Conservation (phyloP, 2,329 filamentous ascomycete genomes). For the Scleromitrula shiraiana region DNA sequence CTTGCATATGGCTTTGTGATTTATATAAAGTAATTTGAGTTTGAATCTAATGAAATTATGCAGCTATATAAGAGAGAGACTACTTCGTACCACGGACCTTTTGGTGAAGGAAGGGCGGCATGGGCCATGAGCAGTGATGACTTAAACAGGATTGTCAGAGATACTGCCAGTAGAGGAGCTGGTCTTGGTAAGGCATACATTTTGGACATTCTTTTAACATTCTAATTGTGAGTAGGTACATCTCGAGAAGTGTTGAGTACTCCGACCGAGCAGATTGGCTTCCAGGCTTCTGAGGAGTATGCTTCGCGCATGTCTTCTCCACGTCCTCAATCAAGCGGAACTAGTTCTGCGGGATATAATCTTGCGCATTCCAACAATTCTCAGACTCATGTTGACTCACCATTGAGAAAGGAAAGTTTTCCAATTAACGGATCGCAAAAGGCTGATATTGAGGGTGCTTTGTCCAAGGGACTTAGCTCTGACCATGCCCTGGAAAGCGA, state of each 20-base stretch:
- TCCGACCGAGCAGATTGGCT: slow-evolving; percentile 85
- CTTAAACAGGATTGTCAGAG: slow-evolving; percentile 79
- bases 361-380: slow-evolving; percentile 37
- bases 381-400: slow-evolving; percentile 34
- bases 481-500: slow-evolving; percentile 37
- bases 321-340: slow-evolving; percentile 37
- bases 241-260: slow-evolving; percentile 58
- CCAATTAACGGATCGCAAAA: slow-evolving; percentile 26
- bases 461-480: slow-evolving; percentile 31
- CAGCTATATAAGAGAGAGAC: slow-evolving; percentile 60
- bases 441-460: slow-evolving; percentile 28
- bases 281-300: slow-evolving; percentile 79
- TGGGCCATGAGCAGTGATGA: slow-evolving; percentile 86
- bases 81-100: slow-evolving; percentile 37
- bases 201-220: slow-evolving; percentile 12
- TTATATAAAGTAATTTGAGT: not conserved
- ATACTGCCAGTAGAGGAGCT: slow-evolving; percentile 49
- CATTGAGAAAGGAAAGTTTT: slow-evolving; percentile 39
- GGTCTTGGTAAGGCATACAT: slow-evolving; percentile 40
- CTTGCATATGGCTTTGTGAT: too few relatives aligned
- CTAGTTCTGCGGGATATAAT: slow-evolving; percentile 24
- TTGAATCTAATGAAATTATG: slow-evolving; percentile 1
- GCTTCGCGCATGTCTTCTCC: slow-evolving; percentile 68
- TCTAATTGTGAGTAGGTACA: slow-evolving; percentile 45
- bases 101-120: slow-evolving; percentile 49